Conservation (phyloP, 2,329 filamentous ascomycete species). For the Trichoderma sp. region DNA sequence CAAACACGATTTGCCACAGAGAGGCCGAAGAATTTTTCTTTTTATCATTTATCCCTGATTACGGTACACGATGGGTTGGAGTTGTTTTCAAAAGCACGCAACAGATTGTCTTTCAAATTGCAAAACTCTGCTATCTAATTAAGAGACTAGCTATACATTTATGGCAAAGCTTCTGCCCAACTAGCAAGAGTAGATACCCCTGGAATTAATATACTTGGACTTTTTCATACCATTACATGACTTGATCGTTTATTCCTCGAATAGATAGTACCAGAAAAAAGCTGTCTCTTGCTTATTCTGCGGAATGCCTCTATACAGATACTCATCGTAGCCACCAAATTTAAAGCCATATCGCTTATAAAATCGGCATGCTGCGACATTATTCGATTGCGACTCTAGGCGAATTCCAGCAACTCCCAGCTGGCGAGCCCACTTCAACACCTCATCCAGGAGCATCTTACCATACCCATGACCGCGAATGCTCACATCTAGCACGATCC, state of each 20-base stretch:
- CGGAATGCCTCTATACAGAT: conserved; percentile 29
- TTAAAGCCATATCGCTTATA: conserved; percentile 31
- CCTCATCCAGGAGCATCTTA: conserved; percentile 25
- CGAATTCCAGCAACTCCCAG: conserved; percentile 27
- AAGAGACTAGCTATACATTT: background rate
- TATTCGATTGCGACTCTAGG: conserved; percentile 31
- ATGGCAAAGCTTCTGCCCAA: background rate
- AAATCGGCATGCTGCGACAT: conserved; percentile 30
- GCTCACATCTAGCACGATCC: conserved; percentile 29
- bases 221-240: background rate
- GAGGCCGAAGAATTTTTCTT: background rate
- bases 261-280: conserved; percentile 31
- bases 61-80: background rate
- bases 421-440: conserved; percentile 29
- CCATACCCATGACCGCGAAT: conserved; percentile 29
- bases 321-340: conserved; percentile 33
- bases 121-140: conserved; percentile 3
- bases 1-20: background rate
- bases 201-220: conserved; percentile 2
- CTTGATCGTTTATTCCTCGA: background rate
- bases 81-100: background rate
- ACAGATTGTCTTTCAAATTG: background rate
- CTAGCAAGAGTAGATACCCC: conserved; percentile 18
- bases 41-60: background rate
- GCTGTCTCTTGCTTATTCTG: conserved; percentile 28